Evolutionary conservation across 139 green algal species (phyloP), one percentile per base, ranked within the genome.

Genomic region (Asterochloris erici): DNA sequence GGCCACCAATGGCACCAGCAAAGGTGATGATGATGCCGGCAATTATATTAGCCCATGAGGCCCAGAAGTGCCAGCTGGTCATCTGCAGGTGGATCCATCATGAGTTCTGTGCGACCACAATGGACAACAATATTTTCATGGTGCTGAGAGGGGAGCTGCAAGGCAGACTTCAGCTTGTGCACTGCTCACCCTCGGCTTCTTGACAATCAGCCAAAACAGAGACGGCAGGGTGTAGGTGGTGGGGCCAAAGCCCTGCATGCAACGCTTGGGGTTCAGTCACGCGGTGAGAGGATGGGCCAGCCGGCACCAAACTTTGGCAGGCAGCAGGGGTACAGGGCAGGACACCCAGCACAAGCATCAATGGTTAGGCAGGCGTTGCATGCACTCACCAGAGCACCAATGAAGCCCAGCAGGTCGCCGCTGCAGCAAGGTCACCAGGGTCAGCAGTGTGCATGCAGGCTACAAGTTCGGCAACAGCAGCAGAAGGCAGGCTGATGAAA

Each of bases 181-280:
- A 54, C 38, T 54, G 38, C 38, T 64, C 27, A 79, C 47, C 38
- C 12, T 24, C 15, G 83, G 83, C 62, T 83, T 83, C 28, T 74
- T 74, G 0, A 86, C 27, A 12, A 84, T 68, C 24, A 86, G n/a
- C 63, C 61, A 86, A 38, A 86, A 82, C 12, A 84, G 27, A 24
- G 75, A 73, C 12, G 78, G 78, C 28, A 86, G 62, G 61, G 69
- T 83, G 71, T 83, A 86, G 63, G 83, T 86, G 68, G 83, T 86
- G 12, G 83, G 83, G 9, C 78, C 83, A 26, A 76, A 81, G 9
- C 75, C 82, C 38, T 29, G 38, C 38, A 54, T 54, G 38, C 38
- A 54, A 54, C 38, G 38, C 38, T 54, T 54, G 38, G 38, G 38
- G 38, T 54, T 60, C 38, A 27, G 11, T 27, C 70, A 26, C 38